Conservation (phyloP, 352 stramenopile genomes). For the Pythium myriotylum region DNA sequence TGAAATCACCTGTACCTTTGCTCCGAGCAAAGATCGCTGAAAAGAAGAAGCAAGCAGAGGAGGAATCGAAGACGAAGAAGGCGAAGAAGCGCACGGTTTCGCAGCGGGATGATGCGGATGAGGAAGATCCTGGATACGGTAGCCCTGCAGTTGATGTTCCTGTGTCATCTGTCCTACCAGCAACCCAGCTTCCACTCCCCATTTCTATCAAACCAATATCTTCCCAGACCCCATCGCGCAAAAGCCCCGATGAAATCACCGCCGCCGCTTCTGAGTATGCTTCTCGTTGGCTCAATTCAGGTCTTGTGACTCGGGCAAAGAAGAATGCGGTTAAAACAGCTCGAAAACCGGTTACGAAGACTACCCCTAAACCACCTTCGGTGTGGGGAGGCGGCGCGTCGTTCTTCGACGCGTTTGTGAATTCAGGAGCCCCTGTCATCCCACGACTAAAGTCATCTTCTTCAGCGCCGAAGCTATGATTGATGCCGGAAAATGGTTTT, state of each 20-base stretch:
- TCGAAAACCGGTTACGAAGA: constrained; percentile 14
- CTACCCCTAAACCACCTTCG: constrained; percentile 7
- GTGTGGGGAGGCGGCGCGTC: constrained; percentile 32
- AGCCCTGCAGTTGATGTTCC: constrained; percentile 1
- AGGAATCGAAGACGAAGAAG: constrained; percentile 6
- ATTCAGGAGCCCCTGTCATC: constrained; percentile 42
- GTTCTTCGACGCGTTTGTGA: constrained; percentile 82
- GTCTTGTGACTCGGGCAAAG: constrained; percentile 38
- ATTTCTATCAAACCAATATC: constrained; percentile 6
- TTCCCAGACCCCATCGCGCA: neutral
- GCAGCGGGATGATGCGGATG: constrained; percentile 14
- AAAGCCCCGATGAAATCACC: neutral
- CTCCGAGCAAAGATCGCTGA: constrained; percentile 19
- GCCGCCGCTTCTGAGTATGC: constrained; percentile 30
- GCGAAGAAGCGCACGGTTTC: constrained; percentile 16
- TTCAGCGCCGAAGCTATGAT: constrained; percentile 11
- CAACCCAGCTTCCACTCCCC: neutral
- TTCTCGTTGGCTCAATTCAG: constrained; percentile 44
- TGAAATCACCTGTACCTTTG: constrained; percentile 27
- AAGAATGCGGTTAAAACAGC: constrained; percentile 36
- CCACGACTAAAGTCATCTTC: constrained; percentile 50
- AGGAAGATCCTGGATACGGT: constrained; percentile 26
- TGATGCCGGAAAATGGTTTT: neutral
- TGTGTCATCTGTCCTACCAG: constrained; percentile 1
- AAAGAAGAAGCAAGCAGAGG: constrained; percentile 18